phyloP scores from a whole-genome alignment of 2,329 filamentous ascomycete species.

The Pochonia chlamydosporia region DNA sequence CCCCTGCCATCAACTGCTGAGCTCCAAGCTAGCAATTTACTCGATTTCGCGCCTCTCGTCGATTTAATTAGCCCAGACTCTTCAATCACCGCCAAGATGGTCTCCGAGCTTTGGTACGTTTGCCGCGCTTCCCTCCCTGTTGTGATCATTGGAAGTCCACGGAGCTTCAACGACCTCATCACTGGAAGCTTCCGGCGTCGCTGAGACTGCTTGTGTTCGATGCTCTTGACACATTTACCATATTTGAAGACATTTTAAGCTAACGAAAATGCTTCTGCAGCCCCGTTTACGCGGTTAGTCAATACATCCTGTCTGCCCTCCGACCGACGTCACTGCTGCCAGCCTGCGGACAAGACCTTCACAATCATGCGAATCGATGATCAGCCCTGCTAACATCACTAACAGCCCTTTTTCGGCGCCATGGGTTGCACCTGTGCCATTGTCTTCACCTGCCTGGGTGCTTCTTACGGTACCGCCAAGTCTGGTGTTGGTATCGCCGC shows the following conservation, averaged over 20 bases:
- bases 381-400: constrained; percentile 26
- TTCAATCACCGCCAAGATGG: constrained; percentile 54
- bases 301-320: constrained; percentile 17
- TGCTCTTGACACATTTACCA: constrained; percentile 1
- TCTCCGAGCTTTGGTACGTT: constrained; percentile 77
- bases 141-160: constrained; percentile 22
- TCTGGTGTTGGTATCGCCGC: constrained; percentile 97
- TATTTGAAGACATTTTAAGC: constrained; percentile 22
- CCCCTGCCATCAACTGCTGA: constrained; percentile 13
- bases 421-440: constrained; percentile 97
- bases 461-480: constrained; percentile 98
- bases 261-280: constrained; percentile 48
- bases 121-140: constrained; percentile 23
- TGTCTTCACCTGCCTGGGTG: constrained; percentile 93
- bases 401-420: constrained; percentile 83
- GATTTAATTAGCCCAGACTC: constrained; percentile 13
- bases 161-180: constrained; percentile 17
- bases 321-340: constrained; percentile 24
- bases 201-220: constrained; percentile 6
- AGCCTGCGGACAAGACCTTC: constrained; percentile 12
- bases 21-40: not conserved
- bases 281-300: constrained; percentile 98
- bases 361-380: constrained; percentile 13
- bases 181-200: constrained; percentile 22
- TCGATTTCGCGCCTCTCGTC: constrained; percentile 7